Evolutionary conservation across 2,329 filamentous ascomycete genomes (phyloP).

Genomic region (Aspergillus novoparasiticus): DNA sequence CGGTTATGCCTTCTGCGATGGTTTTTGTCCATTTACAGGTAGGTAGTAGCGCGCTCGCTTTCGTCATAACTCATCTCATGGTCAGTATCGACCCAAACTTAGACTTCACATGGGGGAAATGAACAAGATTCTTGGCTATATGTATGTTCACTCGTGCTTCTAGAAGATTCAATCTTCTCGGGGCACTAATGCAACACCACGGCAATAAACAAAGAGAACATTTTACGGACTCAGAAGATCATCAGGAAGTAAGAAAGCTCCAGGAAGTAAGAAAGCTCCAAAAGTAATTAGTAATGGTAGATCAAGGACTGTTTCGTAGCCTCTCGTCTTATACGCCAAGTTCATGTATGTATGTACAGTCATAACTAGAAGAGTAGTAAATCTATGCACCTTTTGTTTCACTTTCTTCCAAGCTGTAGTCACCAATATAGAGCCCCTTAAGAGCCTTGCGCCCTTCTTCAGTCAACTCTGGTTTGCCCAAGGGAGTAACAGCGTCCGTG

Average conservation of each 20-base stretch:
- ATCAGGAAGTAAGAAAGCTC: neutral
- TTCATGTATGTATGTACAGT: conserved; percentile 10
- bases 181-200: neutral
- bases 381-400: conserved; percentile 36
- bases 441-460: conserved; percentile 62
- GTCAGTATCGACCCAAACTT: neutral
- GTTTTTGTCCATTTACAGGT: neutral
- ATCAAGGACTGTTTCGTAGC: neutral
- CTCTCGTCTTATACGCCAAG: conserved; percentile 30
- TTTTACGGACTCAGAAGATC: neutral
- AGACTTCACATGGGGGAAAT: neutral
- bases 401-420: conserved; percentile 52
- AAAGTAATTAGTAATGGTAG: neutral
- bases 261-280: neutral
- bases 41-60: too few relatives aligned
- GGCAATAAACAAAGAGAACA: neutral
- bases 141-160: neutral
- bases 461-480: conserved; percentile 65
- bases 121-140: neutral
- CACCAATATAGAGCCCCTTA: conserved; percentile 56
- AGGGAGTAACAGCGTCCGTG: conserved; percentile 59
- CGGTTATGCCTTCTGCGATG: neutral
- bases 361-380: neutral
- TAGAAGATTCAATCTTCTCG: neutral
- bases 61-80: neutral